Conservation (phyloP, 495 filamentous ascomycete species). For the Penicillium arizonense region DNA sequence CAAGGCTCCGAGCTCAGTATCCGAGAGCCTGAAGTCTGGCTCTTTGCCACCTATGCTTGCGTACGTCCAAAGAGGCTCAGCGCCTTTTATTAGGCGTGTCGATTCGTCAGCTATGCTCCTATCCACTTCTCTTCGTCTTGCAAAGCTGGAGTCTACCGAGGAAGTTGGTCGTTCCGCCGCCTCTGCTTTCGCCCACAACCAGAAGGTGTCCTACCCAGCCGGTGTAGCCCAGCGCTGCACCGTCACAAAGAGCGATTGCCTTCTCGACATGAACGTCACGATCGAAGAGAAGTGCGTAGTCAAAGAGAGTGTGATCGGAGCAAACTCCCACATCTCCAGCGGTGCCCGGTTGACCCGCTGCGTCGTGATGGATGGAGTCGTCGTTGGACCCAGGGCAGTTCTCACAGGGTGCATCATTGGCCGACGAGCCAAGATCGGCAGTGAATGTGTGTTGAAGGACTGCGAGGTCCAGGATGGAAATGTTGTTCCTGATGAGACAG, state of each 20-base stretch:
- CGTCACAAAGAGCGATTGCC: constrained; percentile 70
- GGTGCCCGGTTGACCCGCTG: constrained; percentile 80
- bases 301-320: constrained; percentile 83
- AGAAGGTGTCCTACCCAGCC: constrained; percentile 78
- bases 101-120: constrained; percentile 83
- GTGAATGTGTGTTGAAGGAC: constrained; percentile 72
- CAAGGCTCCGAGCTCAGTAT: constrained; percentile 16
- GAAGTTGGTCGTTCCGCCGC: constrained; percentile 54
- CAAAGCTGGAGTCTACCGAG: constrained; percentile 69
- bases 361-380: constrained; percentile 85
- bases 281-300: constrained; percentile 81
- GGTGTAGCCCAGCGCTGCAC: constrained; percentile 72
- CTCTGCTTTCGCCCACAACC: constrained; percentile 69
- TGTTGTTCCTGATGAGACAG: constrained; percentile 76
- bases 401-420: constrained; percentile 84
- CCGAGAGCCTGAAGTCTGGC: constrained; percentile 14
- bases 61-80: constrained; percentile 61
- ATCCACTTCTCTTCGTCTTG: constrained; percentile 77
- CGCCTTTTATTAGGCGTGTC: constrained; percentile 75
- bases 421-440: constrained; percentile 69
- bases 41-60: constrained; percentile 67
- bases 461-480: constrained; percentile 88
- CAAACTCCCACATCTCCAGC: constrained; percentile 76
- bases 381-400: constrained; percentile 72
- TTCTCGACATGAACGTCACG: constrained; percentile 82